Percentiles rank a stretch among this genome's conserved stretches.
phyloP scores from a whole-genome alignment of 345 rosid genomes.

The Adansonia digitata region DNA sequence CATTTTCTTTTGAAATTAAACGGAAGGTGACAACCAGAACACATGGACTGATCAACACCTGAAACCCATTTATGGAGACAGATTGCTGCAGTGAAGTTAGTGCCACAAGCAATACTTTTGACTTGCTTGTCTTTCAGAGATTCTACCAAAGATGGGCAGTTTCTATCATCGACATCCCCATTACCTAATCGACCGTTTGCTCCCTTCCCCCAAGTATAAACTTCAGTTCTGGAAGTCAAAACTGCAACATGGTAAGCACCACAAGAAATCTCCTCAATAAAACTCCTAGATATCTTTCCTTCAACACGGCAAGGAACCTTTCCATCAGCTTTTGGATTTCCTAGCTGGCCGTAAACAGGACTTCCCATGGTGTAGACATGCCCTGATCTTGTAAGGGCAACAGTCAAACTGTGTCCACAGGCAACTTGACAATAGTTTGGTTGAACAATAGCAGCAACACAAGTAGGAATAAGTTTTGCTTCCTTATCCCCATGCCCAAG shows the following conservation, averaged over 20 bases:
- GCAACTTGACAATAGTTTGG: constrained; percentile 93
- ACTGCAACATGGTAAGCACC: constrained; percentile 97
- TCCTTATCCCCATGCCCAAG: constrained; percentile 99
- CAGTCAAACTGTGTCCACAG: constrained; percentile 93
- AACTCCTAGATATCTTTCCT: constrained; percentile 80
- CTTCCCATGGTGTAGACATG: constrained; percentile 95
- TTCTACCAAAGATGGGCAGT: constrained; percentile 70
- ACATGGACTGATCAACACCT: constrained; percentile 95
- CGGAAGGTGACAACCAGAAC: constrained; percentile 94
- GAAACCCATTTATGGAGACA: constrained; percentile 98
- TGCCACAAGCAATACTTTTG: constrained; percentile 84
- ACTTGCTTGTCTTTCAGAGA: constrained; percentile 95
- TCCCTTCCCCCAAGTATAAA: constrained; percentile 96
- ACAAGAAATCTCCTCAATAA: constrained; percentile 88
- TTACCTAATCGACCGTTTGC: constrained; percentile 94
- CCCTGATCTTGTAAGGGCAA: constrained; percentile 82
- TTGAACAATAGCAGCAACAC: constrained; percentile 93
- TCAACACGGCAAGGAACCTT: constrained; percentile 78
- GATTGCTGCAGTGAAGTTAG: constrained; percentile 86
- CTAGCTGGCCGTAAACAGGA: constrained; percentile 95
- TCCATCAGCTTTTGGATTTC: constrained; percentile 87
- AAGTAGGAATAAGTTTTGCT: constrained; percentile 82
- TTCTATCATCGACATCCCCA: constrained; percentile 85
- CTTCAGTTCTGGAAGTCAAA: constrained; percentile 90
- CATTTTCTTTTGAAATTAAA: constrained; percentile 85